Percentiles rank a stretch among this genome's conserved stretches.
phyloP scores from a whole-genome alignment of 2,329 filamentous ascomycete genomes.

The Scopulariopsis brevicaulis region DNA sequence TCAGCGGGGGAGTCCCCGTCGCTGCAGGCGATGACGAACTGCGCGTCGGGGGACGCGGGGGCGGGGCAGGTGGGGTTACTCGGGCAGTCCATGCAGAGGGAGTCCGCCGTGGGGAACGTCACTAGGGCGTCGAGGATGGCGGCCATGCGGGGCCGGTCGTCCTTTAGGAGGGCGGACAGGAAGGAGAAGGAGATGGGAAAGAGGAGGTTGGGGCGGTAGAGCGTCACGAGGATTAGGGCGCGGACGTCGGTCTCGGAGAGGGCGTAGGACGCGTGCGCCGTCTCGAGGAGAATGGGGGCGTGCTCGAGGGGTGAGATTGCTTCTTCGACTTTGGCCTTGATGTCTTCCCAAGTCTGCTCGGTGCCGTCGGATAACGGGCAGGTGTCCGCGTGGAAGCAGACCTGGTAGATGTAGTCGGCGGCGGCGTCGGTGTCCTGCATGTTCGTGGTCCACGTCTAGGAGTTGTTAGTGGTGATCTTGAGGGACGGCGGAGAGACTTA shows the following conservation, averaged over 20 bases:
- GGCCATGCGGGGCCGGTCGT: slow-evolving; percentile 2
- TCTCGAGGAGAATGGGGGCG: slow-evolving; percentile 13
- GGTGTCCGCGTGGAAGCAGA: slow-evolving; percentile 19
- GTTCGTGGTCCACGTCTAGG: slow-evolving; percentile 22
- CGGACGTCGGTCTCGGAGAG: slow-evolving; percentile 20
- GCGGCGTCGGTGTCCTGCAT: slow-evolving; percentile 23
- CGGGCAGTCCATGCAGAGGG: neutral
- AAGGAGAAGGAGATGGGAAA: slow-evolving; percentile 4
- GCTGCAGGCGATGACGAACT: slow-evolving; percentile 10
- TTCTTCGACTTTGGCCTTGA: slow-evolving; percentile 13
- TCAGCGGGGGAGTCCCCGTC: slow-evolving; percentile 14
- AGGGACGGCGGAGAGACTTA: slow-evolving; percentile 10
- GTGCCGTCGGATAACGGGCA: slow-evolving; percentile 4
- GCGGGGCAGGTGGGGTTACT: neutral
- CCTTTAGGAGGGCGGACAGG: slow-evolving; percentile 3
- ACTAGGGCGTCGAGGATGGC: slow-evolving; percentile 10
- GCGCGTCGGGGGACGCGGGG: slow-evolving; percentile 12
- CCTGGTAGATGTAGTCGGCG: slow-evolving; percentile 19
- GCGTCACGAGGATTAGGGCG: slow-evolving; percentile 11
- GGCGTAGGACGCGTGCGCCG: slow-evolving; percentile 10
- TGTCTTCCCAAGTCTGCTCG: slow-evolving; percentile 4
- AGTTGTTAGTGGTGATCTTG: neutral
- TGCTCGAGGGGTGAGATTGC: slow-evolving; percentile 17
- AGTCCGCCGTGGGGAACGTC: slow-evolving; percentile 6
- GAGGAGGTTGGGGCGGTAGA: slow-evolving; percentile 19